Conservation (phyloP, 768 basidiomycete genomes). For the Sistotremastrum suecicum region DNA sequence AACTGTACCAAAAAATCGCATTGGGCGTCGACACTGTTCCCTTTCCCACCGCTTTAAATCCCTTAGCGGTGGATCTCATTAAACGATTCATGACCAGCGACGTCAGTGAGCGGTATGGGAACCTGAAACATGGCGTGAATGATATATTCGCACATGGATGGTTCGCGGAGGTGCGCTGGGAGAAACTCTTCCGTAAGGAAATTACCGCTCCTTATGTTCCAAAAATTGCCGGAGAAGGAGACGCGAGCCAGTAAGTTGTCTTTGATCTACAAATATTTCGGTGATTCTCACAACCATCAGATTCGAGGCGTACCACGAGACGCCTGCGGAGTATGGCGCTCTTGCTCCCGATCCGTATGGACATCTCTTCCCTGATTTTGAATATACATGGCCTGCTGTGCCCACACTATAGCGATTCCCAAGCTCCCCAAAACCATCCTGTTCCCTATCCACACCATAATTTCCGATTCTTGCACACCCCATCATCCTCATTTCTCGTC, state of each 20-base stretch:
- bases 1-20: conserved; percentile 86
- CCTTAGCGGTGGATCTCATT: conserved; percentile 76
- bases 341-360: conserved; percentile 49
- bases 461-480: no score
- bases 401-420: no score
- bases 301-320: conserved; percentile 66
- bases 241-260: conserved; percentile 77
- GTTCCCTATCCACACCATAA: no score
- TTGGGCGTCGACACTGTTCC: conserved; percentile 57
- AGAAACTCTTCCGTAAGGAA: conserved; percentile 61
- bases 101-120: conserved; percentile 79
- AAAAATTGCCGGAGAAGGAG: conserved; percentile 82
- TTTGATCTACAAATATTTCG: neutral
- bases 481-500: no score
- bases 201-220: conserved; percentile 95
- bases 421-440: no score
- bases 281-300: conserved; percentile 22
- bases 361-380: conserved; percentile 61
- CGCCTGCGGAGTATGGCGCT: conserved; percentile 42
- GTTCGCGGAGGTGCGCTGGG: conserved; percentile 93
- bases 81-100: conserved; percentile 83
- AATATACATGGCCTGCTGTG: conserved; percentile 31
- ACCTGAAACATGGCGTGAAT: conserved; percentile 72
- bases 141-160: conserved; percentile 90
- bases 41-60: conserved; percentile 66